A percentile compares a stretch with the other conserved stretches of the same genome.
Evolutionary conservation across 495 filamentous ascomycete species (phyloP).

Genomic region (Penicillium turbatum): DNA sequence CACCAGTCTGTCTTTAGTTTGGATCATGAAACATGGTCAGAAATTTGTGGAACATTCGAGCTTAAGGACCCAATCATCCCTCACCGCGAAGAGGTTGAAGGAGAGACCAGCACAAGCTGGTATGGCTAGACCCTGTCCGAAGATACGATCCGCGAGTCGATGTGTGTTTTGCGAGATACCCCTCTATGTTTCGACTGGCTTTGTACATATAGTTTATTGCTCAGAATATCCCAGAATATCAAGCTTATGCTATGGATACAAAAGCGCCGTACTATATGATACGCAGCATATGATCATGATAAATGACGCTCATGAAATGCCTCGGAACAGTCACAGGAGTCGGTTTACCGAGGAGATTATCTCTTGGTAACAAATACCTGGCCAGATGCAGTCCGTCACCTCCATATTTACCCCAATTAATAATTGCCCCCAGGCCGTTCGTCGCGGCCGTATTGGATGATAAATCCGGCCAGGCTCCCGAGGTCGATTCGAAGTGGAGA

Average conservation of each 20-base stretch:
- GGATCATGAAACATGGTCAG: slow-evolving; percentile 76
- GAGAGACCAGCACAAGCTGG: slow-evolving; percentile 64
- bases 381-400: no score
- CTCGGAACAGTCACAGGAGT: no score
- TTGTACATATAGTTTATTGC: neutral
- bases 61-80: slow-evolving; percentile 78
- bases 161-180: slow-evolving; percentile 13
- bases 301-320: no score
- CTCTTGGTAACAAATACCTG: no score
- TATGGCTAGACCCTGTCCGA: slow-evolving; percentile 50
- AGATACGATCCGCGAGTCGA: neutral
- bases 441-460: neutral
- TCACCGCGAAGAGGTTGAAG: slow-evolving; percentile 62
- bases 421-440: no score
- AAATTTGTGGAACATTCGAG: slow-evolving; percentile 66
- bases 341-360: no score
- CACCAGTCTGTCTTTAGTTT: slow-evolving; percentile 83
- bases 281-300: neutral
- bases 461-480: neutral
- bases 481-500: slow-evolving; percentile 1
- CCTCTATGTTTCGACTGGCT: slow-evolving; percentile 1
- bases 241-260: neutral
- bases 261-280: neutral
- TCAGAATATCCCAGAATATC: neutral
- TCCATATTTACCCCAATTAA: no score